A percentile compares a stretch with the other conserved stretches of the same genome.
These are phyloP conservation scores for Fusarium solani-melongenae DNA, from an alignment of 2,329 filamentous ascomycete species.

Conservation along the genomic window DNA sequence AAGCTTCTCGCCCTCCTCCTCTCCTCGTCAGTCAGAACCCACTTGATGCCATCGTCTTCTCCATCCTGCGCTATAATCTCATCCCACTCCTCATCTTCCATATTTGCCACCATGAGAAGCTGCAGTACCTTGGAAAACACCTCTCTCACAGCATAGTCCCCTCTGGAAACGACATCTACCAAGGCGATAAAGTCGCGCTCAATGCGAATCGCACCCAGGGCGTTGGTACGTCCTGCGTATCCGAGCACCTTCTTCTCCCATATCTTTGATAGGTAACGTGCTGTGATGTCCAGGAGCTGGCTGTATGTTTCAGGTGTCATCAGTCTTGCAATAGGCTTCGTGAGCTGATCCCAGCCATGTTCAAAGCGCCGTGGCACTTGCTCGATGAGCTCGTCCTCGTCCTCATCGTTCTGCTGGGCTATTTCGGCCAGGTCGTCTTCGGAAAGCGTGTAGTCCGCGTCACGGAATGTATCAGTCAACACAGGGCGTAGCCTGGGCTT, in stretches of 20 bases:
- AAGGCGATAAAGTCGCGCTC: slow-evolving; percentile 87
- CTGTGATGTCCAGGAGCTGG: slow-evolving; percentile 78
- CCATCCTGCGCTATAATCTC: slow-evolving; percentile 67
- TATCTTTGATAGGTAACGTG: slow-evolving; percentile 78
- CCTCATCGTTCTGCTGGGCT: slow-evolving; percentile 64
- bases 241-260: slow-evolving; percentile 90
- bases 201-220: slow-evolving; percentile 82
- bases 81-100: slow-evolving; percentile 97
- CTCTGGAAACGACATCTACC: slow-evolving; percentile 73
- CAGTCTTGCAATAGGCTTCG: slow-evolving; percentile 85
- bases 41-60: slow-evolving; percentile 72
- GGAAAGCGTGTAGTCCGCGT: slow-evolving; percentile 83
- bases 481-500: slow-evolving; percentile 87
- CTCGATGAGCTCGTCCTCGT: slow-evolving; percentile 68
- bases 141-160: slow-evolving; percentile 82
- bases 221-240: slow-evolving; percentile 82
- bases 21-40: slow-evolving; percentile 80
- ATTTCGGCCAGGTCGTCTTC: slow-evolving; percentile 70
- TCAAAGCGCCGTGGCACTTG: slow-evolving; percentile 84
- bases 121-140: slow-evolving; percentile 80
- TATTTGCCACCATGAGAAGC: slow-evolving; percentile 87
- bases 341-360: slow-evolving; percentile 85
- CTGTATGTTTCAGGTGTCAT: slow-evolving; percentile 83
- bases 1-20: slow-evolving; percentile 77
- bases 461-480: slow-evolving; percentile 88